Evolutionary conservation across 176 grass and related monocot genomes (phyloP), one percentile per base, ranked within the genome.

Genomic region (Echinochloa phyllopogon): DNA sequence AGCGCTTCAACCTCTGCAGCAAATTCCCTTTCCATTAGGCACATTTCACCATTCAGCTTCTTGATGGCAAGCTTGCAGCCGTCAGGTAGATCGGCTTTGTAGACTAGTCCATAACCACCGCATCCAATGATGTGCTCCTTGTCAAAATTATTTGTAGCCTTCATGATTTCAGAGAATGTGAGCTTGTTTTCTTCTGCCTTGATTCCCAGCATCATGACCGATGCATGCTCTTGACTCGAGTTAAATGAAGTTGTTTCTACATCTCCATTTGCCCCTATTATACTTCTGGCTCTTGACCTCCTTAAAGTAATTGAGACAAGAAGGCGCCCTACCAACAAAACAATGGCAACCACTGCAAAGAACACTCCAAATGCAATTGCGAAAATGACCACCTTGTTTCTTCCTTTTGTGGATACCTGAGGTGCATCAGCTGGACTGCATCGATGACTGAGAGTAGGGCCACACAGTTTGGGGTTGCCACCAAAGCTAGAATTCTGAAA

Each of bases 381-480:
- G 21, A 88, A 41, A 6, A 64, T 75, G 25, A 10, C 21, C 43
- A 4, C 71, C 50, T 63, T 88, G 4, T 47, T 37, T 36, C 21
- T 50, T 64, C 80, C 18, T 3, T 36, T 14, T 73, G 45, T 73
- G 43, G 44, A 21, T 1, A 7, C 21, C 60, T 4, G 0, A 52
- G 24, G 21, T 10, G 4, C 13, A 52, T 53, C 29, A 16, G 17
- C 16, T 10, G 76, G 79, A 48, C 6, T 3, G 0, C 86, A 83
- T 20, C 5, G 60, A 6, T 20, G 71, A 50, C 24, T 14, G 16
- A 85, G 36, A 3, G 27, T 21, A 39, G 44, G 21, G 8, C 73
- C 63, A 49, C 86, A 88, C 8, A 88, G 20, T n/a, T 78, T 72
- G 17, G 86, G 72, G 6, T 88, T 88, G 1, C 86, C 80, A 12